phyloP scores from a whole-genome alignment of 768 basidiomycete species.

The Leccinum subgranulosum region DNA sequence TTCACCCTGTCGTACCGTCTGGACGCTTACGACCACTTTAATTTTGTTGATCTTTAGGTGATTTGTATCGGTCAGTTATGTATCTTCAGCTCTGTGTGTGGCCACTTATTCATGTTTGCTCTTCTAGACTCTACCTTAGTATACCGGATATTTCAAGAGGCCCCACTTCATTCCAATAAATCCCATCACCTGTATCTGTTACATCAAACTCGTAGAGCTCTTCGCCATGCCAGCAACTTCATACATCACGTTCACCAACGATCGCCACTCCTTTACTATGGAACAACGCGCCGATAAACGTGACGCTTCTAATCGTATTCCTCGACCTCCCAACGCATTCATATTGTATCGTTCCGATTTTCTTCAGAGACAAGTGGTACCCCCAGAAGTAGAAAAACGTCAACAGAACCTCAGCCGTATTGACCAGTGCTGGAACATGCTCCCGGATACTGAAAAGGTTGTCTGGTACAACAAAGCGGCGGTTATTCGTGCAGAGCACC shows the following conservation, averaged over 20 bases:
- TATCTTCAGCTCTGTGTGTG: neutral
- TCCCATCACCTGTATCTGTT: neutral
- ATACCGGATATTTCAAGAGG: neutral
- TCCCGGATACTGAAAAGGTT: constrained; percentile 33
- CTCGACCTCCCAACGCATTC: constrained; percentile 55
- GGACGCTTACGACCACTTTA: constrained; percentile 8
- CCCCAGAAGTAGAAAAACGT: constrained; percentile 43
- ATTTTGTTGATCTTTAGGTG: constrained; percentile 1
- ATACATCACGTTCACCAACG: neutral
- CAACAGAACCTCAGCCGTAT: constrained; percentile 55
- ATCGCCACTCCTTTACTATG: constrained; percentile 7
- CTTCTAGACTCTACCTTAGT: constrained; percentile 2
- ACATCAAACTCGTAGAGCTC: neutral
- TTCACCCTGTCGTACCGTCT: constrained; percentile 7
- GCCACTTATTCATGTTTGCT: neutral
- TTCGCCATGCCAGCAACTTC: constrained; percentile 7
- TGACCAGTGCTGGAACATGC: constrained; percentile 50
- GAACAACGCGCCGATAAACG: neutral
- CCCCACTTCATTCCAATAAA: neutral
- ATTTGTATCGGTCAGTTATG: constrained; percentile 6
- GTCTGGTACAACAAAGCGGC: constrained; percentile 36
- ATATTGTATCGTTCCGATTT: constrained; percentile 55
- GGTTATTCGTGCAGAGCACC: constrained; percentile 26
- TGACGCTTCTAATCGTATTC: constrained; percentile 31
- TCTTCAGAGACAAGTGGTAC: constrained; percentile 41